Base-by-base conservation (phyloP, 805 yeast genomes). In the Grigorovia humatica region DNA sequence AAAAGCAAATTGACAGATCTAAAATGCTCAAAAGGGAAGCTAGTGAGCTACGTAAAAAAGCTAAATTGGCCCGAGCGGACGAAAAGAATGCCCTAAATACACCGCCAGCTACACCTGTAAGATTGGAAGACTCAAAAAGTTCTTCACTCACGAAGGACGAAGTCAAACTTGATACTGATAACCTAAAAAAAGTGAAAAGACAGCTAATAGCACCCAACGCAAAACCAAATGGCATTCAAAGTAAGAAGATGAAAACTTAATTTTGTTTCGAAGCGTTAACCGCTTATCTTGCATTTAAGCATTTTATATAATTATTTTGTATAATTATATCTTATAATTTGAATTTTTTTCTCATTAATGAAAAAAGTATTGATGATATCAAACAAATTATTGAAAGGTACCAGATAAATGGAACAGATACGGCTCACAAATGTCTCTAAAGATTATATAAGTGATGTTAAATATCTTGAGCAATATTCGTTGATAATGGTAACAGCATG, bases 401-500 rank as follows among this genome's bases (percentile, higher is more conserved):
- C 13, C 43, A 52, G 45, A 38, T 38, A 38, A n/a, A 38, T 38
- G 42, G 42, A 38, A 8, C n/a, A 13, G 15, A 38, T 56, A 5
- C 48, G 54, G 23, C 38, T 62, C 9, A 41, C 48, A 2, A 48
- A 53, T 29, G 59, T 48, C 2, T 56, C 65, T 12, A 48, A 47
- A 13, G 69, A 65, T 52, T 65, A 63, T 48, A 57, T 65, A 6
- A 60, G 67, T 50, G 64, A 59, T 46, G 18, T 63, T 6, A 53
- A 57, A 19, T 55, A 67, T 15, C 49, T 64, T 1, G 52, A 59
- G 4, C 60, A 56, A 8, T 55, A 57, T 11, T 54, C 57, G n/a
- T 72, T 73, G 48, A 66, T 82, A 13, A 62, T 78, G 2, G 78
- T 72, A 1, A 70, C 83, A 1, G 70, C 82, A 0, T 83, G 88